Percentiles rank a stretch among this genome's conserved stretches.
These are phyloP conservation scores for Lactifluus rugatus DNA, from an alignment of 768 basidiomycete species.

Conservation along the genomic window DNA sequence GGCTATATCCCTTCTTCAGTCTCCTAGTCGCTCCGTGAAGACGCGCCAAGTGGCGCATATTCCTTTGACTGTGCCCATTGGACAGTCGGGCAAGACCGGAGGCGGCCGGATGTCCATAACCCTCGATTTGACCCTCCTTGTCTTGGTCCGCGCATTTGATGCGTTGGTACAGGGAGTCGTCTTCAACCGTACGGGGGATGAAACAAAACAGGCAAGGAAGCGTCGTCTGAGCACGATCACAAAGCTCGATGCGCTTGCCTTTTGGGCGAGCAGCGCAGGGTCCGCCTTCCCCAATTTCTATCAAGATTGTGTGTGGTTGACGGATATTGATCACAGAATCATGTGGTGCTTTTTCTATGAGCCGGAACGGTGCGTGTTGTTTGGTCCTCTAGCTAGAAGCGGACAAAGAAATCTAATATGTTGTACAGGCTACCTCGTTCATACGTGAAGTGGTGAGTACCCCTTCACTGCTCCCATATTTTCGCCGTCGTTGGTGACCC, in stretches of 20 bases:
- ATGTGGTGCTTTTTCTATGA: constrained; percentile 88
- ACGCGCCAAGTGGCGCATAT: constrained; percentile 25
- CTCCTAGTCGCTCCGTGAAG: constrained; percentile 31
- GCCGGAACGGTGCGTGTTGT: constrained; percentile 44
- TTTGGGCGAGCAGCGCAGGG: constrained; percentile 75
- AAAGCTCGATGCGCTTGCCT: constrained; percentile 56
- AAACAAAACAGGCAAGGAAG: constrained; percentile 26
- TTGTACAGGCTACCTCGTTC: constrained; percentile 43
- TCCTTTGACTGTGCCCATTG: constrained; percentile 20
- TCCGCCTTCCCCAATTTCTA: constrained; percentile 25
- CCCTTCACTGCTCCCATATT: background rate
- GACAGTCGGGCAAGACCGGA: background rate
- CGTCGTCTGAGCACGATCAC: constrained; percentile 32
- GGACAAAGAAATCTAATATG: constrained; percentile 1
- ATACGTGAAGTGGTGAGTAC: constrained; percentile 54
- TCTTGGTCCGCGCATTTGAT: constrained; percentile 64
- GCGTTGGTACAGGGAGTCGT: constrained; percentile 45
- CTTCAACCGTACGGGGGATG: constrained; percentile 21
- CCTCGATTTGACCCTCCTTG: constrained; percentile 55
- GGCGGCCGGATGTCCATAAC: constrained; percentile 38
- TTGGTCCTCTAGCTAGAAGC: background rate
- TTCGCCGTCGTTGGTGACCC: background rate
- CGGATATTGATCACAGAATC: constrained; percentile 38
- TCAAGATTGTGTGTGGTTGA: background rate
- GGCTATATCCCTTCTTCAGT: constrained; percentile 50